A percentile compares a stretch with the other conserved stretches of the same genome.
Conservation (phyloP, 352 stramenopile species). For the Pythium plurisporium region DNA sequence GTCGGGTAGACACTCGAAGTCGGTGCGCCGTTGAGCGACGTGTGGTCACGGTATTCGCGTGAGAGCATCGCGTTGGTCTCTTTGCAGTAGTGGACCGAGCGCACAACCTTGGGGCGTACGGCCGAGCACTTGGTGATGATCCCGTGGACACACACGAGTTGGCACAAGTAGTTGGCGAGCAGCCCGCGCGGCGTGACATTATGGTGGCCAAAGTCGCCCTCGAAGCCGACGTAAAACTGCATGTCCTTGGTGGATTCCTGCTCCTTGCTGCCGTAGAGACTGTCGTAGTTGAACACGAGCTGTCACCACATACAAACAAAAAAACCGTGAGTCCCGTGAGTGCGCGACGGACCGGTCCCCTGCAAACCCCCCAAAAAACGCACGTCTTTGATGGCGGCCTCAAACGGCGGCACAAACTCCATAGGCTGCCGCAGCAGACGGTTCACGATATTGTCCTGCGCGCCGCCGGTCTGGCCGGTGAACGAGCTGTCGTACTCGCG, state of each 20-base stretch:
- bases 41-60: constrained; percentile 96
- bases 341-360: no score
- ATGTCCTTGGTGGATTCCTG: constrained; percentile 61
- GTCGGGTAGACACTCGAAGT: constrained; percentile 92
- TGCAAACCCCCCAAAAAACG: background rate
- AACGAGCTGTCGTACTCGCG: constrained; percentile 88
- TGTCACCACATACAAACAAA: constrained; percentile 3
- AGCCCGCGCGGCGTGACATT: constrained; percentile 94
- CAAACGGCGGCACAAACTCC: constrained; percentile 80
- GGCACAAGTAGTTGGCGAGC: constrained; percentile 85
- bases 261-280: constrained; percentile 76
- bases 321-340: no score
- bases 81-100: constrained; percentile 97
- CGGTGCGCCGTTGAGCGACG: constrained; percentile 88
- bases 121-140: constrained; percentile 98
- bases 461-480: constrained; percentile 44
- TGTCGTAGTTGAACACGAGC: constrained; percentile 78
- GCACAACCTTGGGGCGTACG: constrained; percentile 97
- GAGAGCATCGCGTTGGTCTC: constrained; percentile 91
- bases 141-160: constrained; percentile 98
- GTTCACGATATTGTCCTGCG: constrained; percentile 76
- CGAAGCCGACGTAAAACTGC: constrained; percentile 88
- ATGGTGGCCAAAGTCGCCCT: constrained; percentile 91
- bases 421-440: constrained; percentile 71
- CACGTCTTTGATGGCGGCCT: constrained; percentile 74